Conservation (phyloP, 1,139 yeast genomes). For the Magnusiomyces fungicola region DNA sequence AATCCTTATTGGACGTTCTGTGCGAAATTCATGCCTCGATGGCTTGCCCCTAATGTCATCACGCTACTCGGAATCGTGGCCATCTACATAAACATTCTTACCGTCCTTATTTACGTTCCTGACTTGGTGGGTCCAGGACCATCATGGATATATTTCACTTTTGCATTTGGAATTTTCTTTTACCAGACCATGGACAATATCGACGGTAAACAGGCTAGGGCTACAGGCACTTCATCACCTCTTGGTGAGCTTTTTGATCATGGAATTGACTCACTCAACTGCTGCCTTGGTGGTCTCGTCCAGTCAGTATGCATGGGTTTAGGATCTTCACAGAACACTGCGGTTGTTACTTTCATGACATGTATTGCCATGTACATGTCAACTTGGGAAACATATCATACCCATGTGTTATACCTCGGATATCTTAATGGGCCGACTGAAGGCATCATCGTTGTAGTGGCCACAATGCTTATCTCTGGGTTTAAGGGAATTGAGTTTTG, state of each 20-base stretch:
- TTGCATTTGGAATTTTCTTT: constrained; percentile 64
- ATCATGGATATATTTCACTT: constrained; percentile 58
- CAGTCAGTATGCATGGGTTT: constrained; percentile 37
- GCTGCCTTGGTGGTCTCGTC: constrained; percentile 37
- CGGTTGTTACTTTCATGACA: constrained; percentile 53
- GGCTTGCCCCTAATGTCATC: constrained; percentile 73
- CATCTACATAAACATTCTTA: constrained; percentile 45
- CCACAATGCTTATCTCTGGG: constrained; percentile 50
- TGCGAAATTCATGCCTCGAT: constrained; percentile 58
- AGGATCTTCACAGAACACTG: constrained; percentile 35
- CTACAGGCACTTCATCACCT: constrained; percentile 72
- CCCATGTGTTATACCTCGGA: constrained; percentile 62
- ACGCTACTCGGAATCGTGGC: constrained; percentile 61
- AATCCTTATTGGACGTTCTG: constrained; percentile 68
- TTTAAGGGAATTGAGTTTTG: constrained; percentile 55
- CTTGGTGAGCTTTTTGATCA: constrained; percentile 77
- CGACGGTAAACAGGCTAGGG: constrained; percentile 76
- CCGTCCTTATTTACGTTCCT: constrained; percentile 56
- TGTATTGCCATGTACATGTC: constrained; percentile 64
- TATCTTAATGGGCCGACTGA: constrained; percentile 76
- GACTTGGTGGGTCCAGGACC: constrained; percentile 48
- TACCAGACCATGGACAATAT: constrained; percentile 82
- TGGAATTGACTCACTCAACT: constrained; percentile 71
- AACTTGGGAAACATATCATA: constrained; percentile 78
- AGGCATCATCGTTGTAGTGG: constrained; percentile 57